Evolutionary conservation across 345 rosid species (phyloP), one percentile per base, ranked within the genome.

Genomic region (Cochlearia excelsa): DNA sequence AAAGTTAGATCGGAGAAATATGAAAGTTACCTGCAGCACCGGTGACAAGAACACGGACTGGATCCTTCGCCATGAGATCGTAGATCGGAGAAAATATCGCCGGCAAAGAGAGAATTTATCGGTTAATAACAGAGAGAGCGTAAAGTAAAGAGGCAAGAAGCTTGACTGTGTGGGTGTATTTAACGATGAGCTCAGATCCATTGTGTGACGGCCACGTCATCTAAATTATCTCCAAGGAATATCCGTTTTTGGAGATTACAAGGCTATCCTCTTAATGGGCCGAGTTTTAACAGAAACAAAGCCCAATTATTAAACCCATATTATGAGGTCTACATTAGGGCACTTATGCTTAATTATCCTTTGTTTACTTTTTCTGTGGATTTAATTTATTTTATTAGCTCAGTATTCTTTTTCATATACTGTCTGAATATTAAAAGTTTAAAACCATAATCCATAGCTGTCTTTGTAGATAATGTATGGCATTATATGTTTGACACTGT

Each of bases 31-130:
- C 99, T 70, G 97, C 99, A 65, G 99, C 99, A 5, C 95, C 99
- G 23, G 97, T 93, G 65, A 93, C 97, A 63, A 93, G 99, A 65
- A 93, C 94, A 80, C 95, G 97, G 56, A 78, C 91, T 34, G 95
- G 97, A 31, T 86, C 91, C 75, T 81, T 87, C 43, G 85, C 97
- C 99, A 93, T 89, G 48, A 50, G 71, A 56, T 58, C 57, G 23
- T 16, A 43, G 57, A 61, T 51, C 42, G 40, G 44, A 16, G 23
- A 7, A 60, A 68, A 41, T 52, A 60, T 53, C 63, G 67, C 67
- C 50, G 67, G 72, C 0, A 2, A 35, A 40, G 46, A 38, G 26
- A 33, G 23, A 2, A 4, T 1, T 10, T 38, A 34, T 60, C 11
- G 47, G 52, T 31, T 35, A 28, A 9, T 35, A 43, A 57, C 52